Conservation (phyloP, 768 basidiomycete species). For the Baorangia bicolor region DNA sequence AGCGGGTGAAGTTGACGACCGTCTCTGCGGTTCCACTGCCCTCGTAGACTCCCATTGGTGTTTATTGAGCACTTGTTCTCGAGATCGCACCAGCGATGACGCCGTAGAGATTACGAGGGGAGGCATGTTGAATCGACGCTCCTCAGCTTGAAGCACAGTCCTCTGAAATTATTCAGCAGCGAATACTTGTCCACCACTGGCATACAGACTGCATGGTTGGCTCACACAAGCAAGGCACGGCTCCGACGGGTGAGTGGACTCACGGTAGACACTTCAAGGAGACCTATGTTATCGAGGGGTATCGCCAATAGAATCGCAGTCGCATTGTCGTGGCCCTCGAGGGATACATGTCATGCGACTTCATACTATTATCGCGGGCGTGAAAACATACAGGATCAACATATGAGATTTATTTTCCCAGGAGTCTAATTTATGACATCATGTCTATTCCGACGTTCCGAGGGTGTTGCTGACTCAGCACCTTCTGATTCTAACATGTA, state of each 20-base stretch:
- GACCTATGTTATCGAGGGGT: conserved; percentile 58
- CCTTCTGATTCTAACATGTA: conserved; percentile 23
- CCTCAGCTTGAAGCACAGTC: no score
- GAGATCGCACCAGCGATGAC: no score
- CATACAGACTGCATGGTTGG: no score
- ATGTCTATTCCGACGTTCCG: not conserved
- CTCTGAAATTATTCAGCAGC: no score
- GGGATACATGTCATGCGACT: not conserved
- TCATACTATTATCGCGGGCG: not conserved
- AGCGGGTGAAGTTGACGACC: conserved; percentile 9
- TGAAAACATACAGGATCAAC: conserved; percentile 54
- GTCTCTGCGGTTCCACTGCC: not conserved
- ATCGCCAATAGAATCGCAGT: conserved; percentile 78
- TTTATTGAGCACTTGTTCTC: not conserved
- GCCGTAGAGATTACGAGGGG: no score
- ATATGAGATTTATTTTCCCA: conserved; percentile 36
- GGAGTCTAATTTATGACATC: not conserved
- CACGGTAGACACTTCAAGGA: conserved; percentile 86
- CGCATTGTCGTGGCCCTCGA: conserved; percentile 87
- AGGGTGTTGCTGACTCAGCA: conserved; percentile 3
- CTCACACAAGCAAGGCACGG: no score
- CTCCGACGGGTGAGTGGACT: conserved; percentile 12
- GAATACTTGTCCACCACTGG: no score
- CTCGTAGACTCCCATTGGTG: not conserved
- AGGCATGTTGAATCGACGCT: no score